Evolutionary conservation across 163 green algal species (phyloP).

Genomic region (Prototheca cutis): DNA sequence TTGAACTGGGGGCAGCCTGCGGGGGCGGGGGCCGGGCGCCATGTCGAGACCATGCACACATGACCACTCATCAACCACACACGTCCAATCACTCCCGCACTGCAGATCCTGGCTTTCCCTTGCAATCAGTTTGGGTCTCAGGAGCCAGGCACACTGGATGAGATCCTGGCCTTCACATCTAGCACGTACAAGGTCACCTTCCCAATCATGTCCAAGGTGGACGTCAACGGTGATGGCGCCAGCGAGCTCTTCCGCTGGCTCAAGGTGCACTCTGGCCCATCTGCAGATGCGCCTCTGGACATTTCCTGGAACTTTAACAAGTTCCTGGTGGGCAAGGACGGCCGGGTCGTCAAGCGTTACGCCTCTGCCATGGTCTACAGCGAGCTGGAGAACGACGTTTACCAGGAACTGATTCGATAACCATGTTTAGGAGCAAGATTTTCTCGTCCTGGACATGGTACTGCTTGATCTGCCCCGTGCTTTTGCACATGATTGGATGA

Average conservation of each 20-base stretch:
- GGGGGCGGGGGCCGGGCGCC: too few relatives aligned
- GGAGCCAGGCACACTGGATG: constrained; percentile 22
- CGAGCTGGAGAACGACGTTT: background rate
- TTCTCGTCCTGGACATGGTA: too few relatives aligned
- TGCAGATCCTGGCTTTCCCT: constrained; percentile 39
- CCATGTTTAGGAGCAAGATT: too few relatives aligned
- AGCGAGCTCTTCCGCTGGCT: constrained; percentile 24
- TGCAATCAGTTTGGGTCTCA: constrained; percentile 53
- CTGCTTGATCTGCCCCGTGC: too few relatives aligned
- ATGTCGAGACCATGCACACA: too few relatives aligned
- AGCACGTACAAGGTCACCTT: constrained; percentile 10
- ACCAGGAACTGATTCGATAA: background rate
- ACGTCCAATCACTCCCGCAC: too few relatives aligned
- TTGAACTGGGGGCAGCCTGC: background rate
- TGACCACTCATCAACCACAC: too few relatives aligned
- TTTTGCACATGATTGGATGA: too few relatives aligned
- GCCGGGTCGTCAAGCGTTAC: constrained; percentile 19
- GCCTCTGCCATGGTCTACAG: constrained; percentile 1
- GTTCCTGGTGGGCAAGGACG: constrained; percentile 26
- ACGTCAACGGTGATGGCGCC: constrained; percentile 9
- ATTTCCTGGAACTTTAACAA: constrained; percentile 31
- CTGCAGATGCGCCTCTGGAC: constrained; percentile 7
- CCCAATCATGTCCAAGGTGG: constrained; percentile 15
- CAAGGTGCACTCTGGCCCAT: constrained; percentile 6
- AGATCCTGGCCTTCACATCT: constrained; percentile 11